These are phyloP conservation scores for Micractinium sp. DNA, from an alignment of 139 green algal species.

Conservation along the genomic window DNA sequence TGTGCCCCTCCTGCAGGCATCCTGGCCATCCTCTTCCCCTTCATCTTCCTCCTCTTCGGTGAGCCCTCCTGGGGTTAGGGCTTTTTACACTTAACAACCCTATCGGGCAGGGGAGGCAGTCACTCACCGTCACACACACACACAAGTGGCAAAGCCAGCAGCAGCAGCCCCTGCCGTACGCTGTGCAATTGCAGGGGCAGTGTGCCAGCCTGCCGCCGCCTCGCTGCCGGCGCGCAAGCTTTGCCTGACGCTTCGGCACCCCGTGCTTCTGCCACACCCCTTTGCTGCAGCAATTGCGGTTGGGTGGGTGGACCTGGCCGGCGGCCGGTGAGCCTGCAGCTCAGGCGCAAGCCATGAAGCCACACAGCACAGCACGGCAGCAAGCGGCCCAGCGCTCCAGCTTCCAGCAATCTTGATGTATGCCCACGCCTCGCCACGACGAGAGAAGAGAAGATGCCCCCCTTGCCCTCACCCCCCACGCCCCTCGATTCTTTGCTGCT, in stretches of 20 bases:
- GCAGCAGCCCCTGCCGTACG: not conserved
- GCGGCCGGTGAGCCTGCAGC: not conserved
- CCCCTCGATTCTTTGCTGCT: not conserved
- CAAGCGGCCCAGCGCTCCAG: not conserved
- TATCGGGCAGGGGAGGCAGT: no score
- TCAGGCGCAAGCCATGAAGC: not conserved
- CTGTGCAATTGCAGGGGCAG: no score
- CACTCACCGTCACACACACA: no score
- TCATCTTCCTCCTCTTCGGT: slow-evolving; percentile 53
- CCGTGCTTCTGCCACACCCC: not conserved
- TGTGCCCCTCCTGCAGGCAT: slow-evolving; percentile 17
- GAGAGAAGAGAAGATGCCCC: not conserved
- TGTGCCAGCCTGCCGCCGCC: not conserved
- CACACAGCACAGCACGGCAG: not conserved
- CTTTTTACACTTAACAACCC: no score
- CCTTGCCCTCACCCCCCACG: not conserved
- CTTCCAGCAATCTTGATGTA: not conserved
- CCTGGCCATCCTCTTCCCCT: slow-evolving; percentile 58
- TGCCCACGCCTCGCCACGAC: not conserved
- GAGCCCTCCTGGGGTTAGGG: not conserved
- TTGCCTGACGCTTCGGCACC: no score
- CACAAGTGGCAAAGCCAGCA: no score
- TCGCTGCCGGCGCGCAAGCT: no score
- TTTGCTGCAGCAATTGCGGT: slow-evolving; percentile 43
- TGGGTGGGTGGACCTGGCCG: slow-evolving; percentile 47